Conservation (phyloP, 2,329 filamentous ascomycete genomes). For the Fusarium keratoplasticum region DNA sequence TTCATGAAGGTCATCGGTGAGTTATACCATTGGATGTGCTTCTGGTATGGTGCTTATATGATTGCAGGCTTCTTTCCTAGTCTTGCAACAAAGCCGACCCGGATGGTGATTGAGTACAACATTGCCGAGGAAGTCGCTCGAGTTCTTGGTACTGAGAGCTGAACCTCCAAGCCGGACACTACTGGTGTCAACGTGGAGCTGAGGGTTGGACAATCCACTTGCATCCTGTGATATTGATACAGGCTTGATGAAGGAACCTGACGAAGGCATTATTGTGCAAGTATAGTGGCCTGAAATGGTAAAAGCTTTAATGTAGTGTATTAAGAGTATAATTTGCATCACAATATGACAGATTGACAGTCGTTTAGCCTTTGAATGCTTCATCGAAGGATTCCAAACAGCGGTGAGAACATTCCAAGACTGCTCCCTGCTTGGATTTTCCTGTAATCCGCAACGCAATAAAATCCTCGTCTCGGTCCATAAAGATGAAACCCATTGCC, state of each 20-base stretch:
- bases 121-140: conserved; percentile 3
- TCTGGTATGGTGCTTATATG: background rate
- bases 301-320: background rate
- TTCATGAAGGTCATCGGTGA: conserved; percentile 20
- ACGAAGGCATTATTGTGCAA: background rate
- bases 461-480: background rate
- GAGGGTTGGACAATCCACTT: too few relatives aligned
- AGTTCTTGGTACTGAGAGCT: background rate
- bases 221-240: background rate
- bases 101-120: conserved; percentile 7
- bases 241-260: background rate
- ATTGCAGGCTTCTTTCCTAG: conserved; percentile 2
- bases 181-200: too few relatives aligned
- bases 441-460: background rate
- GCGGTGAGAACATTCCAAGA: background rate
- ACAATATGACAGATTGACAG: background rate
- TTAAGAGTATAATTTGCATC: background rate
- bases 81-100: background rate
- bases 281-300: too few relatives aligned
- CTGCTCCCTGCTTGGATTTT: background rate
- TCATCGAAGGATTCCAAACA: background rate
- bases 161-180: background rate
- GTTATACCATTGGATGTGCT: background rate
- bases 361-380: background rate
- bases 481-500: background rate